phyloP scores from a whole-genome alignment of 768 basidiomycete genomes.

The Suillus lakei region DNA sequence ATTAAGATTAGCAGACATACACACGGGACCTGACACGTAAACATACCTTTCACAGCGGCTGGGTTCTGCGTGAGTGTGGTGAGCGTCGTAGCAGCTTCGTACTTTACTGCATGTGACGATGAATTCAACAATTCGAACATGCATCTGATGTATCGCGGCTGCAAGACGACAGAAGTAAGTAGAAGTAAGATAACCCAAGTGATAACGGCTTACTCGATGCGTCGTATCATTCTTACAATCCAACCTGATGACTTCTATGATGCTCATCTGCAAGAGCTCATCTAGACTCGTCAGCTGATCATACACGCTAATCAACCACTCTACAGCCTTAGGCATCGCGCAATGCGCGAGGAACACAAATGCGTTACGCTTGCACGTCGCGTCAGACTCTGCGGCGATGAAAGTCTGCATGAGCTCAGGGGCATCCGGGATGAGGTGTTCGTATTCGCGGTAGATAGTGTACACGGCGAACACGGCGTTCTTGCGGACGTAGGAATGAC shows the following conservation, averaged over 20 bases:
- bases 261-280: slow-evolving; percentile 92
- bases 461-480: slow-evolving; percentile 97
- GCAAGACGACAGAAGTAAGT: slow-evolving; percentile 12
- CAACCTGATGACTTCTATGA: slow-evolving; percentile 90
- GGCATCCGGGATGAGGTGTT: slow-evolving; percentile 94
- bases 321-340: slow-evolving; percentile 88
- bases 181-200: not conserved
- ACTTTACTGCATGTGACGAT: slow-evolving; percentile 92
- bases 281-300: slow-evolving; percentile 84
- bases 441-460: slow-evolving; percentile 93
- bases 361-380: slow-evolving; percentile 96
- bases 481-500: slow-evolving; percentile 97
- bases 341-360: slow-evolving; percentile 91
- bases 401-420: slow-evolving; percentile 96
- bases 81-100: slow-evolving; percentile 94
- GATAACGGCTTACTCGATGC: slow-evolving; percentile 63
- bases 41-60: slow-evolving; percentile 91
- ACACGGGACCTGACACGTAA: not conserved
- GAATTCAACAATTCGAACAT: slow-evolving; percentile 93
- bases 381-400: slow-evolving; percentile 93
- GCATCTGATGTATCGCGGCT: slow-evolving; percentile 91
- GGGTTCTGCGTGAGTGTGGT: slow-evolving; percentile 95
- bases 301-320: slow-evolving; percentile 86
- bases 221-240: slow-evolving; percentile 88
- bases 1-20: slow-evolving; percentile 7